Percentiles rank a stretch among this genome's conserved stretches.
Conservation (phyloP, 2,329 filamentous ascomycete genomes). For the Aureobasidium sp. region DNA sequence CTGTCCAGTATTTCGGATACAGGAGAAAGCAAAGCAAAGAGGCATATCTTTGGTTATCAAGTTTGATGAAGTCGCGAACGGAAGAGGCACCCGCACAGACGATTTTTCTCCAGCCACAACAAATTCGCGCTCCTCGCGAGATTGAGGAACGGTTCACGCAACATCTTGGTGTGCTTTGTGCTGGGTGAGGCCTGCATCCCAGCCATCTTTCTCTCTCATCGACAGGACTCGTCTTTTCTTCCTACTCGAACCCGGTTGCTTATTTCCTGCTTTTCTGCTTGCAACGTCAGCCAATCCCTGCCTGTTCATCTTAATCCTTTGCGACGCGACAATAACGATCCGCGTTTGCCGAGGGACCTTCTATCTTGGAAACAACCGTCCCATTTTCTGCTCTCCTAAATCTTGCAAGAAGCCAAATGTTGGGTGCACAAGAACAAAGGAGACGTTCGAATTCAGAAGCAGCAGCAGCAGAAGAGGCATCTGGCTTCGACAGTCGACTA, state of each 20-base stretch:
- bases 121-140: conserved; percentile 11
- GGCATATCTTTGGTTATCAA: neutral
- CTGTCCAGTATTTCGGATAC: neutral
- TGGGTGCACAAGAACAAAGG: conserved; percentile 6
- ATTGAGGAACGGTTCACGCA: conserved; percentile 10
- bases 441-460: conserved; percentile 2
- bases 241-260: neutral
- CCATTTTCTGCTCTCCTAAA: neutral
- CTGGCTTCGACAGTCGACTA: neutral
- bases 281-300: conserved; percentile 2
- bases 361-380: neutral
- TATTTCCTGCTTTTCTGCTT: neutral
- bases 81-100: neutral
- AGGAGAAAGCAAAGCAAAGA: neutral
- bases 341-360: neutral
- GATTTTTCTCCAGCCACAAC: neutral
- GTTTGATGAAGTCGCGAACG: conserved; percentile 6
- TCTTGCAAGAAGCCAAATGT: conserved; percentile 13
- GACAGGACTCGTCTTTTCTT: neutral
- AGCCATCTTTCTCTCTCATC: neutral
- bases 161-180: neutral
- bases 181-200: neutral
- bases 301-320: neutral
- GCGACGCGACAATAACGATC: conserved; percentile 1
- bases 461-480: neutral